A percentile compares a stretch with the other conserved stretches of the same genome.
Conservation (phyloP, 1,139 yeast species). For the Casaregolazyma lundiana region DNA sequence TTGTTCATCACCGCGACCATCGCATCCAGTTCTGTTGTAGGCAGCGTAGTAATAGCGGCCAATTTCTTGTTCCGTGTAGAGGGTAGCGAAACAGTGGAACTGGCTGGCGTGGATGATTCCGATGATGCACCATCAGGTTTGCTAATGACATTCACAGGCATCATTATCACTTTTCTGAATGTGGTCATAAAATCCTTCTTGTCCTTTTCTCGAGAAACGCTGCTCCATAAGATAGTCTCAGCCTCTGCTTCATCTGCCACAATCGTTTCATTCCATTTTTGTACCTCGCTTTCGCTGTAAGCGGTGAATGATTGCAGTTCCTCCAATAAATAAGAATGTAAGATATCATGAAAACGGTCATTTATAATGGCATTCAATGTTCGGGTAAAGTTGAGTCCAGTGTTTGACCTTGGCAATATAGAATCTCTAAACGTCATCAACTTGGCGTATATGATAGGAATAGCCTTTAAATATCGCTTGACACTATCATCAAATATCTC, state of each 20-base stretch:
- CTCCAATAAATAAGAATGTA: constrained; percentile 39
- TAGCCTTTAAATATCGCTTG: constrained; percentile 21
- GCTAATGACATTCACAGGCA: constrained; percentile 33
- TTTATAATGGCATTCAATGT: constrained; percentile 39
- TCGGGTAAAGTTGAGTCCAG: constrained; percentile 33
- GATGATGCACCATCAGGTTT: background rate
- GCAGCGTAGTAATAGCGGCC: constrained; percentile 21
- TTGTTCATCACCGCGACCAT: constrained; percentile 41
- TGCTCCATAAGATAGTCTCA: constrained; percentile 41
- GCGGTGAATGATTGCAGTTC: constrained; percentile 36
- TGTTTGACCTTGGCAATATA: constrained; percentile 33
- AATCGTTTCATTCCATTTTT: constrained; percentile 34
- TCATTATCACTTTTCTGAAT: constrained; percentile 42
- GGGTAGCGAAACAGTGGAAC: constrained; percentile 14
- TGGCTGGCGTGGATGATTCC: constrained; percentile 6
- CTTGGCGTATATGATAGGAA: constrained; percentile 24
- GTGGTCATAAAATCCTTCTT: constrained; percentile 51
- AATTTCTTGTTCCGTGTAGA: constrained; percentile 7
- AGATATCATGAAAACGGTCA: constrained; percentile 43
- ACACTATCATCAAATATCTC: constrained; percentile 11
- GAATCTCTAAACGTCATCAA: constrained; percentile 22
- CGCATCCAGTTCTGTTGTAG: constrained; percentile 43
- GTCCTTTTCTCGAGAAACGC: constrained; percentile 39
- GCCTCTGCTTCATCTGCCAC: constrained; percentile 36
- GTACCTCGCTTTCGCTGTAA: constrained; percentile 31